phyloP scores from a whole-genome alignment of 148 eudicot genomes.

The Camellia japonica region DNA sequence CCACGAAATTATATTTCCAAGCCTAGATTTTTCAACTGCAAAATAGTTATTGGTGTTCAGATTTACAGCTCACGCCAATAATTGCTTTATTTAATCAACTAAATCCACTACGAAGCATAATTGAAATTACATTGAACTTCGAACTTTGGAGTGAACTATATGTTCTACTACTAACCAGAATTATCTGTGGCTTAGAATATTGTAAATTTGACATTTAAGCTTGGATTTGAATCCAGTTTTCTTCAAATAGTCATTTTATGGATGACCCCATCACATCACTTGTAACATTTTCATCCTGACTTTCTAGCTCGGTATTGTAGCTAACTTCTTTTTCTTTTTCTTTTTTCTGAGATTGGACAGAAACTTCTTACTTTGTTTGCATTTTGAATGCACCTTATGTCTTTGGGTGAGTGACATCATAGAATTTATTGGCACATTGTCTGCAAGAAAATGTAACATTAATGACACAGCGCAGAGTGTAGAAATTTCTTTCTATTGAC shows the following conservation, averaged over 20 bases:
- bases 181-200: background rate
- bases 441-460: too few relatives aligned
- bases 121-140: background rate
- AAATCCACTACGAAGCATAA: background rate
- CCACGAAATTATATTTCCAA: background rate
- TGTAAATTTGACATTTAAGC: background rate
- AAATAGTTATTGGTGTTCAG: background rate
- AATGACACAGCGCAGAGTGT: too few relatives aligned
- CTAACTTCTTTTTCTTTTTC: background rate
- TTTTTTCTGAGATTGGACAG: too few relatives aligned
- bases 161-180: background rate
- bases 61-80: background rate
- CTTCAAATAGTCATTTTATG: background rate
- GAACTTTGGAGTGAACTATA: background rate
- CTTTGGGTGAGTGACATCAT: background rate
- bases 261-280: background rate
- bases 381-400: background rate
- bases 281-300: too few relatives aligned
- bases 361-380: background rate
- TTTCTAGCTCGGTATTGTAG: background rate
- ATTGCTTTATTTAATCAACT: background rate
- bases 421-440: too few relatives aligned
- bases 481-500: background rate
- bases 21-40: background rate
- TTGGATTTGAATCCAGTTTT: background rate